Percentiles rank a stretch among this genome's conserved stretches.
phyloP scores from a whole-genome alignment of 352 stramenopile genomes.

The Globisporangium alternatum region DNA sequence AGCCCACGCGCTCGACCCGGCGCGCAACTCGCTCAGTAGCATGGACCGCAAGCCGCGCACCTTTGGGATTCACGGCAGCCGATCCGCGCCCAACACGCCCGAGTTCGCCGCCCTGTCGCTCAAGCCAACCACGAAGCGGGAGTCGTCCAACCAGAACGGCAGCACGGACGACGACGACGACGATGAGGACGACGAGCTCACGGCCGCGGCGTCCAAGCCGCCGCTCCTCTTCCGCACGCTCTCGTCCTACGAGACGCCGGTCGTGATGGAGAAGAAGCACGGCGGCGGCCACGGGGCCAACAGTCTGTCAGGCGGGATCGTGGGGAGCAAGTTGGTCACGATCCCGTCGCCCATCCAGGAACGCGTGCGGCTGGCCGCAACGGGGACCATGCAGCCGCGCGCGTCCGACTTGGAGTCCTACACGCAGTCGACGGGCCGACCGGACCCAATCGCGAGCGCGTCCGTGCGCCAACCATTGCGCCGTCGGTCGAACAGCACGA shows the following conservation, averaged over 20 bases:
- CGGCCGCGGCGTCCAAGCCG: slow-evolving; percentile 27
- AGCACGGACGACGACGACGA: slow-evolving; percentile 38
- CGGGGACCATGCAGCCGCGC: slow-evolving; percentile 27
- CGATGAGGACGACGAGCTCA: slow-evolving; percentile 26
- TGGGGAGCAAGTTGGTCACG: slow-evolving; percentile 21
- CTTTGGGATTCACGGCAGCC: slow-evolving; percentile 24
- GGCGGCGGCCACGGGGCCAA: not conserved
- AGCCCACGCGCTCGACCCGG: not conserved
- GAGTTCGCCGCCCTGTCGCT: slow-evolving; percentile 28
- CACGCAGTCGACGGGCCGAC: slow-evolving; percentile 21
- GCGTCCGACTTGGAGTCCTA: slow-evolving; percentile 61
- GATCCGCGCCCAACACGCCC: slow-evolving; percentile 50
- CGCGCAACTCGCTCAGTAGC: slow-evolving; percentile 30
- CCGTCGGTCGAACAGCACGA: slow-evolving; percentile 94
- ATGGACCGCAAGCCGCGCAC: slow-evolving; percentile 15
- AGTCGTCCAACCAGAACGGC: slow-evolving; percentile 31
- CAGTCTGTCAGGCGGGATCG: slow-evolving; percentile 7
- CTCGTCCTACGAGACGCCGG: slow-evolving; percentile 78
- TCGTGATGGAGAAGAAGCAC: slow-evolving; percentile 54
- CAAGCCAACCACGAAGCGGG: slow-evolving; percentile 8
- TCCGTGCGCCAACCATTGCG: slow-evolving; percentile 40
- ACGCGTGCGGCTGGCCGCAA: slow-evolving; percentile 45
- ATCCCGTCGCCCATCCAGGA: slow-evolving; percentile 69
- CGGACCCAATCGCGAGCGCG: slow-evolving; percentile 17
- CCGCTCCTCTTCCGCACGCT: slow-evolving; percentile 67